Percentiles rank a stretch among this genome's conserved stretches.
These are phyloP conservation scores for Pholiota adiposa DNA, from an alignment of 1,284 basidiomycete species.

Conservation along the genomic window DNA sequence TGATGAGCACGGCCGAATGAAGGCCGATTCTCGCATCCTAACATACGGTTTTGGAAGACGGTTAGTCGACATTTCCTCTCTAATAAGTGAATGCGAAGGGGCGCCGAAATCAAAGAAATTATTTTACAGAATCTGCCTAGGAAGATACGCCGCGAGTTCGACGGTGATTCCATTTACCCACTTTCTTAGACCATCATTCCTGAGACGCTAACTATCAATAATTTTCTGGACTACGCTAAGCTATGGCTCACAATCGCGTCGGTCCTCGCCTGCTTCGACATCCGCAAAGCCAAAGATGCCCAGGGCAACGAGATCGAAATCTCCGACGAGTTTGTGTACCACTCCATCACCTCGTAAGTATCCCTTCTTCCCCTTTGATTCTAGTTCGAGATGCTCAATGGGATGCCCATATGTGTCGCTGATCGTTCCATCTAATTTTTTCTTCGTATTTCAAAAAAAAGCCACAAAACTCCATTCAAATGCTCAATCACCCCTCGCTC, in stretches of 20 bases:
- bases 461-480: not conserved
- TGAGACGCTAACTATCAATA: too few species aligned
- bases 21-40: slow-evolving; percentile 22
- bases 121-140: slow-evolving; percentile 28
- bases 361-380: too few species aligned
- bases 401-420: too few species aligned
- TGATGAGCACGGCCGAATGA: slow-evolving; percentile 25
- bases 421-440: too few species aligned
- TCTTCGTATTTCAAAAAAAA: too few species aligned
- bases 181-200: not conserved
- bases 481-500: not conserved
- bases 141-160: slow-evolving; percentile 29
- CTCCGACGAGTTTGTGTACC: not conserved
- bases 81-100: too few species aligned
- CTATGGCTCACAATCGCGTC: slow-evolving; percentile 43
- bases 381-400: not conserved
- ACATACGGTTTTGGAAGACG: slow-evolving; percentile 38
- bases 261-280: slow-evolving; percentile 37
- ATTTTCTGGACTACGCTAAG: too few species aligned
- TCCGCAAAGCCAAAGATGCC: not conserved
- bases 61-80: slow-evolving; percentile 15
- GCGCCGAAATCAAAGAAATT: too few species aligned
- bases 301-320: not conserved
- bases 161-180: slow-evolving; percentile 17
- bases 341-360: not conserved